A percentile compares a stretch with the other conserved stretches of the same genome.
phyloP scores from a whole-genome alignment of 306 rosid species.

The Lathyrus tuberosus region DNA sequence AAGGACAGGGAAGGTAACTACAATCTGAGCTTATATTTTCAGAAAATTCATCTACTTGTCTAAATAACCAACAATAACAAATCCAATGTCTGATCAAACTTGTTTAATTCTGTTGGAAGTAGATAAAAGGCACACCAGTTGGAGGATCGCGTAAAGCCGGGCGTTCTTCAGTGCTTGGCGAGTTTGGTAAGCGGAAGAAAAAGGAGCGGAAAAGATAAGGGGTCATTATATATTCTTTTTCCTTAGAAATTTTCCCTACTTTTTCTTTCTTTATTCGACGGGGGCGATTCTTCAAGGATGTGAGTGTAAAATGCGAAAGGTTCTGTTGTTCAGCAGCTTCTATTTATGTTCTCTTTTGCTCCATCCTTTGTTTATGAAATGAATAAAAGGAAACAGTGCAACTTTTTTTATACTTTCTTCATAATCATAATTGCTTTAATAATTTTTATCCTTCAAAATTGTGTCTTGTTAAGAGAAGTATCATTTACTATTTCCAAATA shows the following conservation, averaged over 20 bases:
- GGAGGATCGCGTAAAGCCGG: constrained; percentile 61
- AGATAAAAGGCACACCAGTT: constrained; percentile 66
- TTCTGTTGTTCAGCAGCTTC: constrained; percentile 37
- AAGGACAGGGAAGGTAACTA: constrained; percentile 66
- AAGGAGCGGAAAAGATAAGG: constrained; percentile 50
- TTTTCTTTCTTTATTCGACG: constrained; percentile 40
- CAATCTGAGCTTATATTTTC: constrained; percentile 19
- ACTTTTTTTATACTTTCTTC: constrained; percentile 29
- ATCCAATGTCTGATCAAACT: constrained; percentile 25
- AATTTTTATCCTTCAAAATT: constrained; percentile 1
- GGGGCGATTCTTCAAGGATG: constrained; percentile 67
- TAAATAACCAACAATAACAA: background rate
- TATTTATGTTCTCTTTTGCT: constrained; percentile 45
- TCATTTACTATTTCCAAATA: background rate
- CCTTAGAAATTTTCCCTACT: constrained; percentile 22
- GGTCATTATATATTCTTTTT: constrained; percentile 28
- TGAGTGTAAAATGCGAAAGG: constrained; percentile 62
- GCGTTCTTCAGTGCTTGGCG: constrained; percentile 67
- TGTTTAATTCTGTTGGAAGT: constrained; percentile 35
- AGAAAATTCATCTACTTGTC: background rate
- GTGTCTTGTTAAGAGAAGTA: background rate
- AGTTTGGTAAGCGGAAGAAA: constrained; percentile 71
- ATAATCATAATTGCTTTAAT: constrained; percentile 28
- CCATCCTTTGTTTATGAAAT: constrained; percentile 50
- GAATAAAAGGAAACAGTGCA: constrained; percentile 49